These are phyloP conservation scores for Aspergillus vadensis DNA, from an alignment of 2,329 filamentous ascomycete species.

Conservation along the genomic window DNA sequence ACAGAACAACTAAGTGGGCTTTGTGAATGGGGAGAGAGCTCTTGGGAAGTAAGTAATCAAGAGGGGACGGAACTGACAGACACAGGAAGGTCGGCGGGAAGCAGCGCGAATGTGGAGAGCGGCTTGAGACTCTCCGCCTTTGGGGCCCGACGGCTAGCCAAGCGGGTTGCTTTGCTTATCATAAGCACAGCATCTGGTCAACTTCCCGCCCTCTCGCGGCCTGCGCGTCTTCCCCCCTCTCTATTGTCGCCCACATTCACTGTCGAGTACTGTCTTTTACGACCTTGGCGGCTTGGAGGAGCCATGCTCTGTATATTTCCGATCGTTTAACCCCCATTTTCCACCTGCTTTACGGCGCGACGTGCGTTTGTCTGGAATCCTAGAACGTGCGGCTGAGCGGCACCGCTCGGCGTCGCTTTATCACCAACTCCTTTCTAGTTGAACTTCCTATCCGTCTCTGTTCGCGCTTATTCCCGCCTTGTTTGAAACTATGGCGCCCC, in stretches of 20 bases:
- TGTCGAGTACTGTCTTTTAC: background rate
- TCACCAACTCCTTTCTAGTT: constrained; percentile 1
- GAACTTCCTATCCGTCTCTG: background rate
- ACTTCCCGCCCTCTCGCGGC: constrained; percentile 8
- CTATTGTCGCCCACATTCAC: constrained; percentile 5
- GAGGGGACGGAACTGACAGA: background rate
- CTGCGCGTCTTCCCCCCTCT: constrained; percentile 16
- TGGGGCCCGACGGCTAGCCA: constrained; percentile 1
- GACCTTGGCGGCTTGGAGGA: background rate
- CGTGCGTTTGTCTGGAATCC: constrained; percentile 7
- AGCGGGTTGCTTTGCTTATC: background rate
- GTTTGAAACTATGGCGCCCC: constrained; percentile 32
- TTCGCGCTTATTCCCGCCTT: background rate
- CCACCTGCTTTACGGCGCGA: constrained; percentile 10
- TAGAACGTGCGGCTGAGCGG: constrained; percentile 21
- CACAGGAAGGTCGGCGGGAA: background rate
- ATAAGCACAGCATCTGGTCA: background rate
- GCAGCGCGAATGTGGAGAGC: background rate
- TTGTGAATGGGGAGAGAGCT: background rate
- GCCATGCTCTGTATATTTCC: constrained; percentile 18
- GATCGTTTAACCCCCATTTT: constrained; percentile 7
- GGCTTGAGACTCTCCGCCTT: constrained; percentile 17
- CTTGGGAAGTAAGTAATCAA: background rate
- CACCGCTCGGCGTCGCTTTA: constrained; percentile 9
- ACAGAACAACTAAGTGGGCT: background rate